A percentile compares a stretch with the other conserved stretches of the same genome.
Conservation (phyloP, 495 filamentous ascomycete genomes). For the Xylaria scruposa region DNA sequence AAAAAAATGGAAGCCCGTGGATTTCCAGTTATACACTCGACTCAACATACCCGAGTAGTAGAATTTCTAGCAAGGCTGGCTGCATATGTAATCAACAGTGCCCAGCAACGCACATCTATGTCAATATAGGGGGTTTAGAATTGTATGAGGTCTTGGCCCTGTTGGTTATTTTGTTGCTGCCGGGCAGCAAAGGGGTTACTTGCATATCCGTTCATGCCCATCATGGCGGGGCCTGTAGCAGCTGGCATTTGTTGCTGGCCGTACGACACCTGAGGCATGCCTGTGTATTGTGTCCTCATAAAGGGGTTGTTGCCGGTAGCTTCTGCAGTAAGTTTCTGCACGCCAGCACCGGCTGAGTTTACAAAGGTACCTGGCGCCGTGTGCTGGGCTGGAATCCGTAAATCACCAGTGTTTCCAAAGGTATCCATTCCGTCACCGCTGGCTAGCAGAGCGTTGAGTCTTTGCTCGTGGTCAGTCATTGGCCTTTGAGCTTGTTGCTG, state of each 20-base stretch:
- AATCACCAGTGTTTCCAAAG: conserved; percentile 92
- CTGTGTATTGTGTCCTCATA: conserved; percentile 78
- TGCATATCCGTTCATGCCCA: conserved; percentile 55
- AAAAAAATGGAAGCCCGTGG: neutral
- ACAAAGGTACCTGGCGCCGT: conserved; percentile 97
- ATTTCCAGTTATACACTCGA: neutral
- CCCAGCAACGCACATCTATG: conserved; percentile 3
- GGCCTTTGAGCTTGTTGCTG: conserved; percentile 57
- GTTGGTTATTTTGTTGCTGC: conserved; percentile 70
- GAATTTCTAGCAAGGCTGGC: neutral
- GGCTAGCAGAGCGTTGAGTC: conserved; percentile 87
- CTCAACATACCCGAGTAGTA: neutral
- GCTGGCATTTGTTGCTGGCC: conserved; percentile 67
- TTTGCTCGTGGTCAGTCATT: conserved; percentile 78
- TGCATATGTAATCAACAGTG: neutral
- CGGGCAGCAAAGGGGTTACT: conserved; percentile 77
- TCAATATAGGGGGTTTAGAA: conserved; percentile 58
- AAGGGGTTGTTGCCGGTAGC: conserved; percentile 93
- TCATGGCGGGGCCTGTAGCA: conserved; percentile 76
- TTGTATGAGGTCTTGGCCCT: conserved; percentile 87
- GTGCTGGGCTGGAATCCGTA: conserved; percentile 95
- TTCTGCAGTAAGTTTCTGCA: conserved; percentile 71
- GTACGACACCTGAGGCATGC: conserved; percentile 70
- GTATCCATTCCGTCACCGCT: conserved; percentile 93
- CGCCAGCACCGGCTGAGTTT: conserved; percentile 85